Conservation (phyloP, 495 filamentous ascomycete genomes). For the Neurospora sp. region DNA sequence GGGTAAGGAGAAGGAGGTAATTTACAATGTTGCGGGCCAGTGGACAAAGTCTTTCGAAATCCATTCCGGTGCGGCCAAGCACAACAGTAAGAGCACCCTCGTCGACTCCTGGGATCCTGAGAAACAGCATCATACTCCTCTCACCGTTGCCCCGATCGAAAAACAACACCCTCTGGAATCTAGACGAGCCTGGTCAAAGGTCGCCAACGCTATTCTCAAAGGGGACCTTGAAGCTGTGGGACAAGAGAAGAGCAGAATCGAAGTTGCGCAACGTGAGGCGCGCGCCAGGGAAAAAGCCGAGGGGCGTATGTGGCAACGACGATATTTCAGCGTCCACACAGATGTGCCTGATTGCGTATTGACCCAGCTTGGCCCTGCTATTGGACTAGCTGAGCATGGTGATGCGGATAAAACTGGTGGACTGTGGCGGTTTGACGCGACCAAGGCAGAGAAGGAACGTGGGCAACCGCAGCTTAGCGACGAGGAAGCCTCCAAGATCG, state of each 20-base stretch:
- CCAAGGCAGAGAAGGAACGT: conserved; percentile 46
- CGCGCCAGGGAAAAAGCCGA: conserved; percentile 72
- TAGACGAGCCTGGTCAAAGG: conserved; percentile 78
- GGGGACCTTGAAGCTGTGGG: conserved; percentile 78
- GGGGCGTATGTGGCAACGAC: conserved; percentile 69
- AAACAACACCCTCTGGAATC: conserved; percentile 82
- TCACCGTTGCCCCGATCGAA: conserved; percentile 64
- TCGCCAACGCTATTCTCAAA: conserved; percentile 65
- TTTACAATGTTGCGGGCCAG: conserved; percentile 82
- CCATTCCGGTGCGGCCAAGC: conserved; percentile 60
- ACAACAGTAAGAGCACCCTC: conserved; percentile 34
- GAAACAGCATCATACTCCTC: conserved; percentile 49
- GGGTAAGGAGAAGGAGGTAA: conserved; percentile 65
- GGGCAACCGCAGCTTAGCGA: conserved; percentile 24
- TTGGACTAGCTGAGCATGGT: conserved; percentile 43
- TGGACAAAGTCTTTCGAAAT: conserved; percentile 84
- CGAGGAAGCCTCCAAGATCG: conserved; percentile 28
- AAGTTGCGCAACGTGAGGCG: conserved; percentile 79
- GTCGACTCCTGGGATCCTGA: conserved; percentile 63
- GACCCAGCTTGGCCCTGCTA: conserved; percentile 43
- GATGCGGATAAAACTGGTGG: conserved; percentile 80
- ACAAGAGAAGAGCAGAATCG: conserved; percentile 76
- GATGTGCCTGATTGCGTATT: conserved; percentile 45
- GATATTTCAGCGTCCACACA: conserved; percentile 61
- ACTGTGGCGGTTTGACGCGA: conserved; percentile 73